phyloP scores from a whole-genome alignment of 306 rosid genomes.

The Pyrus pyrifolia region DNA sequence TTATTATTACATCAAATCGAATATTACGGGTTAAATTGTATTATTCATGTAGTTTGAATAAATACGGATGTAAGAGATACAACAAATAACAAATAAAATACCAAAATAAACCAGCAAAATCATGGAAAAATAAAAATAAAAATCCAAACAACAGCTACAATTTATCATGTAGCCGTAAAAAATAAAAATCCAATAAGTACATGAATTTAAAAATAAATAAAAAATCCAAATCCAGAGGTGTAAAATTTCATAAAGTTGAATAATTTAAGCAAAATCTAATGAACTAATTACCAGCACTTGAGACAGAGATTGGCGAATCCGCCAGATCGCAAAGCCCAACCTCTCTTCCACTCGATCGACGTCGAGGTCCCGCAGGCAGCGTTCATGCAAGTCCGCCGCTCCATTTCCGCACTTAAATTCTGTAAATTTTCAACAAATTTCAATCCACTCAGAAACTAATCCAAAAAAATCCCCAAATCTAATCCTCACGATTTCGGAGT shows the following conservation, averaged over 20 bases:
- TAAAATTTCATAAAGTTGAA: constrained; percentile 16
- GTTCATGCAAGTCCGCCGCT: constrained; percentile 66
- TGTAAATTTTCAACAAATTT: constrained; percentile 19
- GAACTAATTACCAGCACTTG: constrained; percentile 74
- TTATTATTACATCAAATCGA: background rate
- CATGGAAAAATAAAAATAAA: background rate
- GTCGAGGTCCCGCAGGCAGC: constrained; percentile 52
- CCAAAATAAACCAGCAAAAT: background rate
- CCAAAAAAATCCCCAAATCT: constrained; percentile 35
- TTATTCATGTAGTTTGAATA: background rate
- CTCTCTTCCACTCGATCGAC: constrained; percentile 76
- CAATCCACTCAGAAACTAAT: constrained; percentile 7
- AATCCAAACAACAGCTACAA: background rate
- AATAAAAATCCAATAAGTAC: background rate
- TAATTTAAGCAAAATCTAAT: background rate
- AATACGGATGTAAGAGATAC: background rate
- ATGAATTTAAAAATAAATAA: background rate
- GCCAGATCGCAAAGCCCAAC: constrained; percentile 95
- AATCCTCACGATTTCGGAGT: background rate
- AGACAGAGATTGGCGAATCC: constrained; percentile 81
- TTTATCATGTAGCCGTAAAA: background rate
- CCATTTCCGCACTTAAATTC: constrained; percentile 42
- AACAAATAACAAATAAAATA: background rate
- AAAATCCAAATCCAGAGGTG: constrained; percentile 11
- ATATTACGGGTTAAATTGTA: background rate